Evolutionary conservation across 345 rosid species (phyloP).

Genomic region (Durio zibethinus): DNA sequence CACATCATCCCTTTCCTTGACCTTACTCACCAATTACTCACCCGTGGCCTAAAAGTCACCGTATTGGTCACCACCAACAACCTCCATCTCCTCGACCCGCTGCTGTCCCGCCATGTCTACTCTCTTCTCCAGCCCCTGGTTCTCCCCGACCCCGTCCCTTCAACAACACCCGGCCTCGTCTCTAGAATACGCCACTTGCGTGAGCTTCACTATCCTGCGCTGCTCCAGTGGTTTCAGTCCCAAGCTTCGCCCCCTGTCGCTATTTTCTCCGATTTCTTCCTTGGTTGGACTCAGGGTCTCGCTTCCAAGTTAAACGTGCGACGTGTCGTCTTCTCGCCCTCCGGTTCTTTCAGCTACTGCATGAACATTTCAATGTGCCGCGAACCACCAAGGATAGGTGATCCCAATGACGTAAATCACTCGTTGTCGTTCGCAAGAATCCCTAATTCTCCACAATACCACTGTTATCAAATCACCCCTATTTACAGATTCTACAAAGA

Average conservation of each 20-base stretch:
- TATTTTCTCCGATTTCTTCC: slow-evolving; percentile 59
- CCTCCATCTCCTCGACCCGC: slow-evolving; percentile 38
- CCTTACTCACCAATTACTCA: slow-evolving; percentile 45
- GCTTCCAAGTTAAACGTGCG: slow-evolving; percentile 40
- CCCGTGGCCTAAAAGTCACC: slow-evolving; percentile 47
- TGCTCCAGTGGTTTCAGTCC: slow-evolving; percentile 44
- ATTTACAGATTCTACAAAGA: slow-evolving; percentile 20
- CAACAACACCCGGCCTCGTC: neutral
- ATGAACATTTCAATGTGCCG: slow-evolving; percentile 24
- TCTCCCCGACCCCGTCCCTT: slow-evolving; percentile 23
- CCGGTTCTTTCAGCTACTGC: slow-evolving; percentile 38
- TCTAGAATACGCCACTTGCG: slow-evolving; percentile 25
- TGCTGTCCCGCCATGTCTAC: slow-evolving; percentile 29
- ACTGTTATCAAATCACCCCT: slow-evolving; percentile 34
- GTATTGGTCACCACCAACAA: slow-evolving; percentile 41
- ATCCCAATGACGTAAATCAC: slow-evolving; percentile 6
- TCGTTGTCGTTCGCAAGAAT: slow-evolving; percentile 28
- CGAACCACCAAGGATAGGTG: slow-evolving; percentile 26
- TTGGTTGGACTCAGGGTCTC: slow-evolving; percentile 61
- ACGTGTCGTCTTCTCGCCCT: slow-evolving; percentile 57
- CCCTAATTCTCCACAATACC: slow-evolving; percentile 43
- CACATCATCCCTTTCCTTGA: slow-evolving; percentile 73
- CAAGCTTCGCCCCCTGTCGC: slow-evolving; percentile 51
- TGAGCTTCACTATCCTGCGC: slow-evolving; percentile 35
- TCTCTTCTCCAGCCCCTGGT: slow-evolving; percentile 31